phyloP scores from a whole-genome alignment of 495 filamentous ascomycete species.

The Hyaloscypha variabilis region DNA sequence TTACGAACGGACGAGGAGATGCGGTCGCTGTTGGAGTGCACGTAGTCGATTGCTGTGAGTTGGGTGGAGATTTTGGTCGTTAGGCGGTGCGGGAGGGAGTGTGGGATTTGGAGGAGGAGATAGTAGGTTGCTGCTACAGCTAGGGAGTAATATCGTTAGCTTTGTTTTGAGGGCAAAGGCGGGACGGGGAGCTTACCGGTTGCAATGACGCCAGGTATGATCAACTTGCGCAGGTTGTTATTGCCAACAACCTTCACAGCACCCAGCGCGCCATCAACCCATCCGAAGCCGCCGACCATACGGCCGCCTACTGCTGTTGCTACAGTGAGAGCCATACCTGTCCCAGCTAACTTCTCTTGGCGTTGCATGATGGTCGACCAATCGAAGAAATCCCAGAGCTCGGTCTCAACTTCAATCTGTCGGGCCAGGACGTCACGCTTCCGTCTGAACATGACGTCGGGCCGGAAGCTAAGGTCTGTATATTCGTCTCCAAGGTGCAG shows the following conservation, averaged over 20 bases:
- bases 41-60: constrained; percentile 83
- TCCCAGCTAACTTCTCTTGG: constrained; percentile 92
- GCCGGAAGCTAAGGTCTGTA: constrained; percentile 78
- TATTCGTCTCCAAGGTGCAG: constrained; percentile 88
- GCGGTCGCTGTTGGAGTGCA: constrained; percentile 82
- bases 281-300: constrained; percentile 79
- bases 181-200: constrained; percentile 62
- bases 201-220: constrained; percentile 77
- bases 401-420: constrained; percentile 83
- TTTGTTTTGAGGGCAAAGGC: constrained; percentile 19
- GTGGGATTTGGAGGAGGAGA: constrained; percentile 81
- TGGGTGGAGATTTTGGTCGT: constrained; percentile 79
- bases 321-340: constrained; percentile 90
- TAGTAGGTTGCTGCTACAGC: constrained; percentile 75
- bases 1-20: constrained; percentile 83
- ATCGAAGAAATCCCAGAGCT: constrained; percentile 93
- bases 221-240: constrained; percentile 77
- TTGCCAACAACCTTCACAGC: constrained; percentile 80
- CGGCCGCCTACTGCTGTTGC: constrained; percentile 83
- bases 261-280: constrained; percentile 85
- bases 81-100: constrained; percentile 84
- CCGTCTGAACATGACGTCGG: constrained; percentile 89
- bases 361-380: constrained; percentile 76
- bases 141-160: constrained; percentile 46
- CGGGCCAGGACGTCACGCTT: constrained; percentile 78